These are phyloP conservation scores for Beauveria australis DNA, from an alignment of 2,329 filamentous ascomycete species.

Conservation along the genomic window DNA sequence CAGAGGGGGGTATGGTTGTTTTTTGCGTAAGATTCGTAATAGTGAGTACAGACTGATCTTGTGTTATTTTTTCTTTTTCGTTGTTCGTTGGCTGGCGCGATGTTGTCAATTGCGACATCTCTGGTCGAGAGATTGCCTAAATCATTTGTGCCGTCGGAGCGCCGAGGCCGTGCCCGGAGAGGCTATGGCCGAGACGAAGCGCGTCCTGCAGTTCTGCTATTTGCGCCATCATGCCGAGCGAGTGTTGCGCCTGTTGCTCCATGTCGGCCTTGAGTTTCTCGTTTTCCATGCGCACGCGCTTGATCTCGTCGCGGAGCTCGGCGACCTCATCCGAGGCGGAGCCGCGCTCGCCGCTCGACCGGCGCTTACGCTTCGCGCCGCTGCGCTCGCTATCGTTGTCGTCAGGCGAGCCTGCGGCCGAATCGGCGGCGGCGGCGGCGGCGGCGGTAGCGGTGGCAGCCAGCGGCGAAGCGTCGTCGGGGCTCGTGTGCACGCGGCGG, in stretches of 20 bases:
- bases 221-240: slow-evolving; percentile 39
- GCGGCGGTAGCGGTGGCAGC: slow-evolving; percentile 20
- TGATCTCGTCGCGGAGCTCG: slow-evolving; percentile 56
- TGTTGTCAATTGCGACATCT: background rate
- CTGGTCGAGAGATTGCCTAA: slow-evolving; percentile 12
- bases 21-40: slow-evolving; percentile 5
- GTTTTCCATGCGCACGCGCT: slow-evolving; percentile 58
- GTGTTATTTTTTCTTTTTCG: background rate
- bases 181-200: slow-evolving; percentile 28
- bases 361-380: slow-evolving; percentile 41
- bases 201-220: slow-evolving; percentile 38
- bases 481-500: slow-evolving; percentile 70
- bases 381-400: slow-evolving; percentile 39
- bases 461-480: slow-evolving; percentile 27
- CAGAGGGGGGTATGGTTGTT: slow-evolving; percentile 8
- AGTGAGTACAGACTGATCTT: background rate
- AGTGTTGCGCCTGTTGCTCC: slow-evolving; percentile 39
- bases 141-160: slow-evolving; percentile 35
- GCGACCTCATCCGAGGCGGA: slow-evolving; percentile 34
- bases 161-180: slow-evolving; percentile 23
- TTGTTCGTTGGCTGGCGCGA: background rate
- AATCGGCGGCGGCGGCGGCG: slow-evolving; percentile 18
- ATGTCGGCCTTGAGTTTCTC: slow-evolving; percentile 46
- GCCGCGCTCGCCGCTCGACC: slow-evolving; percentile 20
- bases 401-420: slow-evolving; percentile 27